Evolutionary conservation across 2,329 filamentous ascomycete species (phyloP), one percentile per base, ranked within the genome.

Genomic region (Sporothrix pseudoabietina): DNA sequence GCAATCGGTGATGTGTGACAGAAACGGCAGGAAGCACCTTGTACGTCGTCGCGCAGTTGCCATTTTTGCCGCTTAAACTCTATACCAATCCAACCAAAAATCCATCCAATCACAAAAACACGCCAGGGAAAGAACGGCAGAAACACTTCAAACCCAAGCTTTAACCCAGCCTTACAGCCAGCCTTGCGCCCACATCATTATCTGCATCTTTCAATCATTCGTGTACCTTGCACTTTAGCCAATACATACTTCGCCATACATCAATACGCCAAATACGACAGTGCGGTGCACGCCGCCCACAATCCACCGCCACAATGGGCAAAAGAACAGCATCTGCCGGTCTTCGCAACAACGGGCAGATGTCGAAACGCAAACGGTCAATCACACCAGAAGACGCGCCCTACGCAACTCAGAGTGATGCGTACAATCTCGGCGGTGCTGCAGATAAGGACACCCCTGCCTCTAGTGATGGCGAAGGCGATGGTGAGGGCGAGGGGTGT

Each of bases 81-180:
- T 26, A 30, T 12, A n/a, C n/a, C 52, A 9, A 8, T 4, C 57
- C 8, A 41, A 39, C 57, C 12, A 61, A 61, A 61, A n/a, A 39
- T 61, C 57, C 57, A 41, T 22, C 57, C 57, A 61, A 61, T 61
- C 57, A n/a, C 57, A 39, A 61, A n/a, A 65, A 47, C 32, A 30
- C 61, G n/a, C 61, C 22, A 47, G 22, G 16, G 39, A 66, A 30
- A 66, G 41, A 19, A 66, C 22, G 9, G 19, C 39, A 44, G 9
- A 22, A 66, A 47, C 39, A 66, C 26, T 19, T 22, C 12, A 9
- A 61, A n/a, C 32, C 16, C 35, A 16, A 22, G 7, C 5, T 9
- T 61, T 61, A 7, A 49, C 1, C 44, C 41, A 44, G 41, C 41
- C 41, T 44, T 44, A 6, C 41, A 10, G 41, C 44, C 44, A 49